Evolutionary conservation across 148 eudicot species (phyloP), one percentile per base, ranked within the genome.

Genomic region (Polygonum maritimum): DNA sequence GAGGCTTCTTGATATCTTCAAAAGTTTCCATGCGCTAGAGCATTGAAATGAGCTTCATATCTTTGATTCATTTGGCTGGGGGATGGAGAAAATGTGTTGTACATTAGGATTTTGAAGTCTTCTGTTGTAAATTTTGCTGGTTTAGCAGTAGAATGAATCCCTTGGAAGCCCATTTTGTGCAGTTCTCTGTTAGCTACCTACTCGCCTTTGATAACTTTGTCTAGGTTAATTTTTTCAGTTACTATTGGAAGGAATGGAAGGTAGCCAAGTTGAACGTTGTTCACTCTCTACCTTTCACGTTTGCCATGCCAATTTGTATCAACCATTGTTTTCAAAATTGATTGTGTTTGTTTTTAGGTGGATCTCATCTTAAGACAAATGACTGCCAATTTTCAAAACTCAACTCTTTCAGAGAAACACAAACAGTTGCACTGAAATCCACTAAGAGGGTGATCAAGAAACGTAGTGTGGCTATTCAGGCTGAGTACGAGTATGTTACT

Each of bases 321-420:
- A 60, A 14, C 0, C 5, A 15, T 33, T 67, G 71, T 14, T 38
- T 2, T 36, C 71, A 36, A 36, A 67, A 16, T 36, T 35, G 16
- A 67, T 4, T 10, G 9, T 35, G 45, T 67, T 15, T 33, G 44
- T 67, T 15, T 67, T 38, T 67, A 67, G 71, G 71, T 15, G 71
- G 71, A 36, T 67, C 71, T 67, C 71, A 67, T 38, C 71, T 36
- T 0, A 67, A 67, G 71, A 67, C 71, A 36, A 67, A 67, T 67
- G 71, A 67, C 71, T 36, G 71, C 71, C 15, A 10, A 67, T 67
- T 38, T 19, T 67, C 19, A 35, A 67, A 67, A 16, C 71, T 19
- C 19, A 67, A 21, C 36, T 67, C 44, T 67, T 35, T 36, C 21
- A 67, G 71, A 36, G 71, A 67, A 67, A 36, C 18, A 21, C 71